Conservation (phyloP, 257 asterid genomes). For the Rhazya stricta region DNA sequence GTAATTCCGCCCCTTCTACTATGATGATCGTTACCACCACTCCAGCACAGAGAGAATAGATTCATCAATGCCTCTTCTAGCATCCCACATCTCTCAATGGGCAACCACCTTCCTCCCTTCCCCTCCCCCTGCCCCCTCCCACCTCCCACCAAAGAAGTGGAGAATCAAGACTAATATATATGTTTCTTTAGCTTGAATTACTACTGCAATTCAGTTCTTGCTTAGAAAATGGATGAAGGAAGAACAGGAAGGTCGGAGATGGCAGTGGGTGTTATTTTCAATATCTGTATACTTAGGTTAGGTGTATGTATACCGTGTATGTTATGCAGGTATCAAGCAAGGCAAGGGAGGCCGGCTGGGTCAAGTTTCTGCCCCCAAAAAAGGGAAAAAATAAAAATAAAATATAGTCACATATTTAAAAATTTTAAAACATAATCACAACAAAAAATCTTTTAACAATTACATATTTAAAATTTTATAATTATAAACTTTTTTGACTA, state of each 20-base stretch:
- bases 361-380: no score
- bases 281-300: not conserved
- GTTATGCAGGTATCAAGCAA: not conserved
- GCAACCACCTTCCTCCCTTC: not conserved
- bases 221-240: not conserved
- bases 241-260: not conserved
- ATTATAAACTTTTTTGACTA: no score
- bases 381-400: no score
- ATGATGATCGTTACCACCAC: slow-evolving; percentile 15
- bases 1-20: slow-evolving; percentile 17
- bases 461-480: no score
- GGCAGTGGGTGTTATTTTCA: slow-evolving; percentile 3
- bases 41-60: slow-evolving; percentile 32
- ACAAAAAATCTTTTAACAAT: no score
- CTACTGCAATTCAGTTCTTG: not conserved
- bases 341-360: not conserved
- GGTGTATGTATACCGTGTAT: not conserved
- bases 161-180: not conserved
- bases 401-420: no score
- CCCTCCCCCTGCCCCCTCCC: not conserved
- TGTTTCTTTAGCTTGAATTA: not conserved
- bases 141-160: not conserved
- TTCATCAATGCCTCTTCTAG: slow-evolving; percentile 26
- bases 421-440: no score
- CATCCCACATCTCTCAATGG: slow-evolving; percentile 25